Conservation (phyloP, 2,329 filamentous ascomycete genomes). For the Cercospora sp. region DNA sequence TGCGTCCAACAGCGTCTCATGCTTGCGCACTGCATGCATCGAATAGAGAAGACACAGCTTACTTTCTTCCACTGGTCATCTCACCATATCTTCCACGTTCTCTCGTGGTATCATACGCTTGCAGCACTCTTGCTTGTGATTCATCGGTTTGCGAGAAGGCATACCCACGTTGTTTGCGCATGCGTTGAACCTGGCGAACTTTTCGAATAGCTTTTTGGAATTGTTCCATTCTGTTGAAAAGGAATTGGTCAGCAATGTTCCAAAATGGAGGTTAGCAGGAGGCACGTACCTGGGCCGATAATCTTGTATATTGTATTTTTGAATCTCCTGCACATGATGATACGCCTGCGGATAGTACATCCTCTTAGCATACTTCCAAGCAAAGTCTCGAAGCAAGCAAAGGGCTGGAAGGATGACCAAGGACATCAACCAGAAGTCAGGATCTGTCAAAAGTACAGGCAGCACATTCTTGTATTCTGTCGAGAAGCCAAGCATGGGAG, state of each 20-base stretch:
- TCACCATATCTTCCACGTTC: constrained; percentile 91
- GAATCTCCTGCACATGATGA: constrained; percentile 98
- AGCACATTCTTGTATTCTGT: constrained; percentile 83
- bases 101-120: constrained; percentile 96
- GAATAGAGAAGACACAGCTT: background rate
- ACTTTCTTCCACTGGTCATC: constrained; percentile 64
- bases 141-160: constrained; percentile 98
- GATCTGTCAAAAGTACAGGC: constrained; percentile 74
- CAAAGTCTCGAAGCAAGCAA: constrained; percentile 83
- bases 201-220: constrained; percentile 99
- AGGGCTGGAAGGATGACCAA: constrained; percentile 73
- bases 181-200: constrained; percentile 94
- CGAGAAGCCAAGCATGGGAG: constrained; percentile 78
- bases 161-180: constrained; percentile 98
- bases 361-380: constrained; percentile 95
- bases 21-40: background rate
- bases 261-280: background rate
- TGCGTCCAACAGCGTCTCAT: background rate
- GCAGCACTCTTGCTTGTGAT: constrained; percentile 88
- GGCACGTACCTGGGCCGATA: constrained; percentile 80
- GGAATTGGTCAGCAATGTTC: constrained; percentile 17
- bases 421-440: constrained; percentile 90
- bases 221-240: constrained; percentile 79
- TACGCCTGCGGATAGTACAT: constrained; percentile 97
- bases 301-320: constrained; percentile 99